Base-by-base conservation (phyloP, 2,329 filamentous ascomycete genomes). In the Fusarium globosum region DNA sequence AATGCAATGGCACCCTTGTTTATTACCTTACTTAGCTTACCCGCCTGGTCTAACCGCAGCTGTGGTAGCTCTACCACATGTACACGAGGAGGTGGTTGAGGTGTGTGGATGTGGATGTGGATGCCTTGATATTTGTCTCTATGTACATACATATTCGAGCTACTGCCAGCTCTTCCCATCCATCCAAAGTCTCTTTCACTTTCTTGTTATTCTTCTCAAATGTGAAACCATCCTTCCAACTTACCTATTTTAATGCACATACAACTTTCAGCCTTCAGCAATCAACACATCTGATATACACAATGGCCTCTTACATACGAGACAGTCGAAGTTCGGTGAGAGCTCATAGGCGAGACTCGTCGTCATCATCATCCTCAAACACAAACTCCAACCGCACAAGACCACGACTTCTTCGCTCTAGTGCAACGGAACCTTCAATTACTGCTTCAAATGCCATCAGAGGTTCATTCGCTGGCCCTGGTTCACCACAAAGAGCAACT, bases 391-490 rank as follows among this genome's bases (percentile, higher is more conserved):
- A 65, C 64, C 80, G 83, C 65, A 83, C 86, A 72, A 84, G 88
- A 67, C 89, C 89, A 41, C 85, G 86, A 57, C 83, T 90, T 46
- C 82, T 90, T 48, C 84, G 89, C 66, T 86, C 88, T 35, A 85
- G 84, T 61, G 87, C 86, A 38, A 90, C 88, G 16, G 88, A 88
- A 69, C 88, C 89, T 8, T 89, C 88, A 35, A 86, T 90, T 72
- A 90, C 87, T 18, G 85, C 86, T 9, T 88, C 87, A 38, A 88
- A 86, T 72, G 86, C 85, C 39, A 87, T 85, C 69, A 83, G 86
- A 60, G 86, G 86, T 62, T 83, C 88, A 43, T 80, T 89, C 49
- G 85, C 86, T 20, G 85, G 81, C 58, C 83, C 86, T 6, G 84
- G 86, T 68, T 83, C 85, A 16, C 83, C 83, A 35, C 85, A 87